These are phyloP conservation scores for Coemansia sp. DNA, from an alignment of 192 early-diverging fungal species.

Conservation along the genomic window DNA sequence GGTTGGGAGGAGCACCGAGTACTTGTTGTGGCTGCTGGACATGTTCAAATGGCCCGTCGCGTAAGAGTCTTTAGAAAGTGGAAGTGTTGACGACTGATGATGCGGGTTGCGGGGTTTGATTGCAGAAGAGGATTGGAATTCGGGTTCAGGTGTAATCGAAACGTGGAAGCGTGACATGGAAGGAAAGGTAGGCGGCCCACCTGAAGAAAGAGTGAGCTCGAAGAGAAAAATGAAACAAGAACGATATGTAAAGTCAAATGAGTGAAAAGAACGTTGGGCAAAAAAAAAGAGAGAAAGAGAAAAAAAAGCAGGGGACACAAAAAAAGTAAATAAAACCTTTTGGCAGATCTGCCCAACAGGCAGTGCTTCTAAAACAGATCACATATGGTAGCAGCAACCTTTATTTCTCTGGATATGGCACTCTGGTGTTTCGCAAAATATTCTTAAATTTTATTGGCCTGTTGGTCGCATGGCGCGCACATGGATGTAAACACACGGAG, in stretches of 20 bases:
- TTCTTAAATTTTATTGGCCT: too few relatives aligned
- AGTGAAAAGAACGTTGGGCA: neutral
- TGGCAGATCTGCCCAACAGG: too few relatives aligned
- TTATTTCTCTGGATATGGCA: too few relatives aligned
- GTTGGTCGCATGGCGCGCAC: neutral
- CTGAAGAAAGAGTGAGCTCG: neutral
- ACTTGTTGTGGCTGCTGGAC: slow-evolving; percentile 58
- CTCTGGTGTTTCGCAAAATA: too few relatives aligned
- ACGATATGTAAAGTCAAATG: neutral
- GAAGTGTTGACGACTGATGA: slow-evolving; percentile 31
- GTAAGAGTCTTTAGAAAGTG: slow-evolving; percentile 13
- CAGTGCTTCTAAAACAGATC: too few relatives aligned
- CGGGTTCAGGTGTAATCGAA: slow-evolving; percentile 51
- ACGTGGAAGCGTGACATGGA: slow-evolving; percentile 54
- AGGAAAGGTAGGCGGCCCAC: neutral
- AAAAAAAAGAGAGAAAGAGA: neutral
- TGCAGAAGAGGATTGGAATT: slow-evolving; percentile 34
- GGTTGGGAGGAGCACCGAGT: slow-evolving; percentile 94
- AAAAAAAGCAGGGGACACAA: neutral
- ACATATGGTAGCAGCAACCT: too few relatives aligned
- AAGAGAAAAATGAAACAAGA: neutral
- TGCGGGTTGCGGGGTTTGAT: slow-evolving; percentile 7
- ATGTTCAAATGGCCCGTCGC: slow-evolving; percentile 22
- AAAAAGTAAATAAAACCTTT: neutral
- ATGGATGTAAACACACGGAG: neutral